Conservation (phyloP, 495 filamentous ascomycete species). For the Daldinia childiae region DNA sequence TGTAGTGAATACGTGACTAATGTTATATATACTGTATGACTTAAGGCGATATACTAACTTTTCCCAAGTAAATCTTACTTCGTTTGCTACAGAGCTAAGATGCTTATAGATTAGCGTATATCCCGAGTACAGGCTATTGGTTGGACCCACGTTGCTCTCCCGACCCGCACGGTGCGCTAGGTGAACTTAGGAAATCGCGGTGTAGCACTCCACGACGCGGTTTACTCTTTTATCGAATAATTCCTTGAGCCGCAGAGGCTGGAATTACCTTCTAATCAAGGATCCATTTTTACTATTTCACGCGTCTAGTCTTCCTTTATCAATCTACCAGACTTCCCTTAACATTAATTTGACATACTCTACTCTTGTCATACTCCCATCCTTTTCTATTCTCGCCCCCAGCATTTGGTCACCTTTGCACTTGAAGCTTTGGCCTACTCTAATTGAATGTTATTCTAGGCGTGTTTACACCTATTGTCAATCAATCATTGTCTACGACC, state of each 20-base stretch:
- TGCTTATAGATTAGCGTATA: not conserved
- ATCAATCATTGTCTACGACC: not conserved
- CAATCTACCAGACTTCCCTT: slow-evolving; percentile 2
- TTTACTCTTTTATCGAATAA: slow-evolving; percentile 12
- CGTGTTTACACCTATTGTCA: slow-evolving; percentile 25
- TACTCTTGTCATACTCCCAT: not conserved
- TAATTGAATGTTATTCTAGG: slow-evolving; percentile 9
- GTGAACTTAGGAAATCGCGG: slow-evolving; percentile 29
- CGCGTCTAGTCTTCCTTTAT: slow-evolving; percentile 2
- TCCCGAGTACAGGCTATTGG: slow-evolving; percentile 13
- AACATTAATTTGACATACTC: not conserved
- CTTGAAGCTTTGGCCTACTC: not conserved
- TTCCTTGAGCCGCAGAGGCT: slow-evolving; percentile 4
- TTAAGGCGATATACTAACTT: not conserved
- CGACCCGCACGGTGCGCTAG: slow-evolving; percentile 7
- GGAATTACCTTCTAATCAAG: not conserved
- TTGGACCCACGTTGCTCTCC: slow-evolving; percentile 18
- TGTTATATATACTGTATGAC: not conserved
- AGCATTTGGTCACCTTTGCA: not conserved
- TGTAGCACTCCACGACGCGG: slow-evolving; percentile 38
- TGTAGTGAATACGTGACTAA: not conserved
- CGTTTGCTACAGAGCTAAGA: not conserved
- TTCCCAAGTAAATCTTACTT: not conserved
- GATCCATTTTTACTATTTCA: slow-evolving; percentile 1
- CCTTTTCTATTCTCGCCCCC: not conserved